A percentile compares a stretch with the other conserved stretches of the same genome.
Conservation (phyloP, 176 grass and related monocot species). For the Eleusine coracana region DNA sequence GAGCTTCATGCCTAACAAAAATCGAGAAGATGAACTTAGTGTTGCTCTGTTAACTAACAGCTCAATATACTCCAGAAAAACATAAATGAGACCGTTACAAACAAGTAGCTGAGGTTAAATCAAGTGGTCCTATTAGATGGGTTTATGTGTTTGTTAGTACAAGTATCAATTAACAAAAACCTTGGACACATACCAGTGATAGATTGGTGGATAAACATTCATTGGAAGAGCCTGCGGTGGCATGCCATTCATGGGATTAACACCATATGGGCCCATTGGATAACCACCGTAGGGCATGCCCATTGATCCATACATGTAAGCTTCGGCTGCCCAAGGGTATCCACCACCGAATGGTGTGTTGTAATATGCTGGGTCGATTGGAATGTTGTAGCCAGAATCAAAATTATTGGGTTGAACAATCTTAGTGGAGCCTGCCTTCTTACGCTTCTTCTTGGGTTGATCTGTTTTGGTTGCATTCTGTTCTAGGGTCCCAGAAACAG, state of each 20-base stretch:
- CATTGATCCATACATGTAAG: slow-evolving; percentile 42
- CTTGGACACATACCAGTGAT: slow-evolving; percentile 38
- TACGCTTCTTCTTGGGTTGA: slow-evolving; percentile 44
- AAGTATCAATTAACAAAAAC: not conserved
- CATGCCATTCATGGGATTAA: slow-evolving; percentile 25
- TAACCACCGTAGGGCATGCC: slow-evolving; percentile 41
- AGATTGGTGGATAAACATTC: slow-evolving; percentile 39
- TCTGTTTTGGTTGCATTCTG: slow-evolving; percentile 19
- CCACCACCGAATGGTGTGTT: slow-evolving; percentile 36
- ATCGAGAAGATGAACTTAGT: not conserved
- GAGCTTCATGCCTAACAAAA: slow-evolving; percentile 36
- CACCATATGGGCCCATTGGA: slow-evolving; percentile 30
- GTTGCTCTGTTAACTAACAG: not conserved
- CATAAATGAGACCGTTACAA: not conserved
- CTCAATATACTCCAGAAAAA: not conserved
- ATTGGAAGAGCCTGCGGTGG: slow-evolving; percentile 31
- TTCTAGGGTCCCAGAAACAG: slow-evolving; percentile 27
- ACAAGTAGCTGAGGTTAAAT: not conserved
- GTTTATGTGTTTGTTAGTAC: not conserved
- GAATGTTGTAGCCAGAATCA: slow-evolving; percentile 32
- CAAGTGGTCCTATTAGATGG: not conserved
- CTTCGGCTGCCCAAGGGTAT: slow-evolving; percentile 41
- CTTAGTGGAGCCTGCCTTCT: slow-evolving; percentile 43
- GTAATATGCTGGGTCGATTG: slow-evolving; percentile 46
- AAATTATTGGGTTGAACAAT: slow-evolving; percentile 26